Conservation (phyloP, 2,329 filamentous ascomycete genomes). For the Trichoderma brevicompactum region DNA sequence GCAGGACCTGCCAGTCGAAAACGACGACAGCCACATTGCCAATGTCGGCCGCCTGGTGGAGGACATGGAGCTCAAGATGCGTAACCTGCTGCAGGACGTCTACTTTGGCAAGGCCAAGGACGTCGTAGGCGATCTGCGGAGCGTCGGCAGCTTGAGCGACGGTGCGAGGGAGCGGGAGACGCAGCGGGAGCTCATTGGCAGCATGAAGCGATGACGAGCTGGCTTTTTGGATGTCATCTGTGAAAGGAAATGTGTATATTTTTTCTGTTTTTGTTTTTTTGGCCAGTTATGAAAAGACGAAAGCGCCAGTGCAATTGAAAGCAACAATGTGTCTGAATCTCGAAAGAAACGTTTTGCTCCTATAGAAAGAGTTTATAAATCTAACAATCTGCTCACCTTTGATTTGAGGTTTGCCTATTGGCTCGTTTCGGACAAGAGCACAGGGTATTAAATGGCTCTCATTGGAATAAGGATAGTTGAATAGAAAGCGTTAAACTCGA, state of each 20-base stretch:
- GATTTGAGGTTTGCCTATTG: no score
- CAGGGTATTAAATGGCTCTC: no score
- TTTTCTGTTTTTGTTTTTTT: not conserved
- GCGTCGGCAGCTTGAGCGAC: constrained; percentile 81
- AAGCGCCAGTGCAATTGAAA: no score
- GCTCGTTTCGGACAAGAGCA: no score
- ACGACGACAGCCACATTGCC: constrained; percentile 89
- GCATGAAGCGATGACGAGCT: constrained; percentile 54
- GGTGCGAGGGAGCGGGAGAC: constrained; percentile 80
- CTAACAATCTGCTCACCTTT: no score
- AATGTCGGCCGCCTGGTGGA: constrained; percentile 95
- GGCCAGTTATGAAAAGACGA: no score
- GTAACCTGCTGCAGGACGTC: constrained; percentile 95
- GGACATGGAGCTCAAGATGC: constrained; percentile 99
- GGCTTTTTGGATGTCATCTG: not conserved
- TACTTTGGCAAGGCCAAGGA: constrained; percentile 99
- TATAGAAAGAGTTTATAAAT: no score
- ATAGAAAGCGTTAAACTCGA: no score
- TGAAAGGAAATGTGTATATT: not conserved
- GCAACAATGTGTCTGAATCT: no score
- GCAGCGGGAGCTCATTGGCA: constrained; percentile 84
- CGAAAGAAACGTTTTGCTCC: no score
- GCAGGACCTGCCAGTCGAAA: constrained; percentile 85
- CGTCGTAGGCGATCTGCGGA: constrained; percentile 92
- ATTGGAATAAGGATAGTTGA: no score